Evolutionary conservation across 2,329 filamentous ascomycete species (phyloP).

Genomic region (Aspergillus fructus): DNA sequence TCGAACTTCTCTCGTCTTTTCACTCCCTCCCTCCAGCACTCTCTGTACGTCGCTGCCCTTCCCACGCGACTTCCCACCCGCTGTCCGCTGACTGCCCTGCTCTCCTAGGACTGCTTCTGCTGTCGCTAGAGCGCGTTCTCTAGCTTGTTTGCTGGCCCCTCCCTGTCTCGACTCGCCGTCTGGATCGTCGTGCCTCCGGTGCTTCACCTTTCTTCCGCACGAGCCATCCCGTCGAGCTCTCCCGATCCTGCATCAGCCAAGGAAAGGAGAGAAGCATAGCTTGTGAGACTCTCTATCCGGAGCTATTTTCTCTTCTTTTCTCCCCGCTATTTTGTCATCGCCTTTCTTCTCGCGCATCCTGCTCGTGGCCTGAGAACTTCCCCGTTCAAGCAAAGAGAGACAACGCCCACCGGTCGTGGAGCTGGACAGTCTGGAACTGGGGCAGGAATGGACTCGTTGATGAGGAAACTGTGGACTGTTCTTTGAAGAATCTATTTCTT

Average conservation of each 20-base stretch:
- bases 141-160: slow-evolving; percentile 7
- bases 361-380: neutral
- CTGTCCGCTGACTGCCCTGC: neutral
- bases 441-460: slow-evolving; percentile 39
- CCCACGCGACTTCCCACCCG: neutral
- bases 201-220: slow-evolving; percentile 15
- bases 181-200: slow-evolving; percentile 7
- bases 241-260: neutral
- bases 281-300: neutral
- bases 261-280: slow-evolving; percentile 3
- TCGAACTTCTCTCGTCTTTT: slow-evolving; percentile 1
- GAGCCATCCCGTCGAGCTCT: slow-evolving; percentile 12
- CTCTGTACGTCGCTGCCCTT: slow-evolving; percentile 3
- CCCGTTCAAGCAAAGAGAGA: slow-evolving; percentile 1
- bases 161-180: slow-evolving; percentile 4
- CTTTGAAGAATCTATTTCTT: slow-evolving; percentile 22
- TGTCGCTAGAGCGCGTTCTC: slow-evolving; percentile 8
- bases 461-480: slow-evolving; percentile 29
- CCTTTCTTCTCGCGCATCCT: slow-evolving; percentile 4
- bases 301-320: neutral
- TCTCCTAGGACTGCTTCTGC: slow-evolving; percentile 12
- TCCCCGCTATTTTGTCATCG: neutral
- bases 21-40: neutral
- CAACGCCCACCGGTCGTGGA: slow-evolving; percentile 8
- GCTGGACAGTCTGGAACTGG: slow-evolving; percentile 25